phyloP scores from a whole-genome alignment of 495 filamentous ascomycete genomes.

The Emericellopsis terricola region DNA sequence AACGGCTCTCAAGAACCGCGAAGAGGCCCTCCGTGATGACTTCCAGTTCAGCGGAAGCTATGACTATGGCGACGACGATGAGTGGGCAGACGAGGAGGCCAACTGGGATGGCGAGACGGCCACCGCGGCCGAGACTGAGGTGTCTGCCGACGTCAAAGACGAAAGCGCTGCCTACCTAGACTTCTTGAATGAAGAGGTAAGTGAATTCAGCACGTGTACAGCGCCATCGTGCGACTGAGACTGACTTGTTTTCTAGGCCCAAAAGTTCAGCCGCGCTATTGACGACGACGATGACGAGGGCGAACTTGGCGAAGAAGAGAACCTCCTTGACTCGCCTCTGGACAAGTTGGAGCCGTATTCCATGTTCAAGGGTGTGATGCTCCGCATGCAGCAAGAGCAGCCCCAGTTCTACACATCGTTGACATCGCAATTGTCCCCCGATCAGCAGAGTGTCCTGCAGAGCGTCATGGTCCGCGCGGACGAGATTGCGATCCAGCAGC shows the following conservation, averaged over 20 bases:
- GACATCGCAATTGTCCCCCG: conserved; percentile 55
- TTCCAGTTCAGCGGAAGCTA: conserved; percentile 53
- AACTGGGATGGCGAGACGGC: conserved; percentile 30
- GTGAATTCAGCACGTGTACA: conserved; percentile 1
- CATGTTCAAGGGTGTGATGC: conserved; percentile 60
- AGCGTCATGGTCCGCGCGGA: conserved; percentile 70
- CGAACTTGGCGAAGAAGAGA: conserved; percentile 82
- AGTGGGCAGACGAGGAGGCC: conserved; percentile 55
- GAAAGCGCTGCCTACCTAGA: conserved; percentile 91
- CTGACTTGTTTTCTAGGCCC: conserved; percentile 35
- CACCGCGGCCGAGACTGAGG: conserved; percentile 17
- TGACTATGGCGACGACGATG: conserved; percentile 63
- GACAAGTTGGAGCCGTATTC: conserved; percentile 90
- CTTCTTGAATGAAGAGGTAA: conserved; percentile 80
- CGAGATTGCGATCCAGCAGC: conserved; percentile 16
- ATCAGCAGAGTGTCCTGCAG: conserved; percentile 70
- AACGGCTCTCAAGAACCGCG: conserved; percentile 70
- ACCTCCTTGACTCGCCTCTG: conserved; percentile 77
- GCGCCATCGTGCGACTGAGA: neutral
- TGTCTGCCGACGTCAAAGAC: conserved; percentile 45
- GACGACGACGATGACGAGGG: conserved; percentile 55
- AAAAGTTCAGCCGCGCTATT: conserved; percentile 52
- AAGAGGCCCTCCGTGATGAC: conserved; percentile 85
- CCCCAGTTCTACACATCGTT: conserved; percentile 73
- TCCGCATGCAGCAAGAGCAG: conserved; percentile 86